Evolutionary conservation across 352 stramenopile species (phyloP).

Genomic region (Phytophthora macrochlamydospora): DNA sequence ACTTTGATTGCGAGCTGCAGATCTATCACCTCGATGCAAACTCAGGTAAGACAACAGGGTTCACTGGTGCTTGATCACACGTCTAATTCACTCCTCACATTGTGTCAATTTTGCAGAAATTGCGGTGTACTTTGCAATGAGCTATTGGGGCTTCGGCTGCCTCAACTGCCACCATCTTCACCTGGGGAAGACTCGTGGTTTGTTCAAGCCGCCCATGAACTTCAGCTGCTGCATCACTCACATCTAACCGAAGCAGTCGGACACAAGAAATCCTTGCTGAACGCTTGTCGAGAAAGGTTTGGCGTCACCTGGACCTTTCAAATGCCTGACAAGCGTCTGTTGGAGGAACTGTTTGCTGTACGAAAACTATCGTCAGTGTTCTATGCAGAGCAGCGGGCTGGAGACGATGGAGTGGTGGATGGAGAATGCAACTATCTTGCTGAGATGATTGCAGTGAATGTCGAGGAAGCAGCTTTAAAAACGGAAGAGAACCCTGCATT

Average conservation of each 20-base stretch:
- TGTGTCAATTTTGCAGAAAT: constrained; percentile 27
- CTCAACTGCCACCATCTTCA: constrained; percentile 15
- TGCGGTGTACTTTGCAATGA: constrained; percentile 34
- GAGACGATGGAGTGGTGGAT: constrained; percentile 6
- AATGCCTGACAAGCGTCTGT: constrained; percentile 18
- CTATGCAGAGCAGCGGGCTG: constrained; percentile 3
- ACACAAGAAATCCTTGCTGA: constrained; percentile 40
- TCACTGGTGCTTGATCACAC: too few relatives aligned
- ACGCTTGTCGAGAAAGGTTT: constrained; percentile 29
- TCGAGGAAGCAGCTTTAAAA: constrained; percentile 15
- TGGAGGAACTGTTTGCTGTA: constrained; percentile 15
- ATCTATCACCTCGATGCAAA: constrained; percentile 58
- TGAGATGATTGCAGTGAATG: constrained; percentile 28
- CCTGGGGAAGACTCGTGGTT: constrained; percentile 32
- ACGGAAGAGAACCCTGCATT: constrained; percentile 7
- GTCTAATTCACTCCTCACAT: too few relatives aligned
- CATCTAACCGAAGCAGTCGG: constrained; percentile 40
- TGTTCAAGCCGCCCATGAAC: constrained; percentile 42
- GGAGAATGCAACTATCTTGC: constrained; percentile 25
- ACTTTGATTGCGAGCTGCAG: constrained; percentile 47
- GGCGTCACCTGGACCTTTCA: constrained; percentile 17
- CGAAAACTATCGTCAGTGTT: constrained; percentile 23
- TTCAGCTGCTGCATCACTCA: constrained; percentile 40
- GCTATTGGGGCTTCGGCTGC: constrained; percentile 33
- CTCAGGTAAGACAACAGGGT: constrained; percentile 30